Conservation (phyloP, 352 stramenopile species). For the Lagenidium sp. region DNA sequence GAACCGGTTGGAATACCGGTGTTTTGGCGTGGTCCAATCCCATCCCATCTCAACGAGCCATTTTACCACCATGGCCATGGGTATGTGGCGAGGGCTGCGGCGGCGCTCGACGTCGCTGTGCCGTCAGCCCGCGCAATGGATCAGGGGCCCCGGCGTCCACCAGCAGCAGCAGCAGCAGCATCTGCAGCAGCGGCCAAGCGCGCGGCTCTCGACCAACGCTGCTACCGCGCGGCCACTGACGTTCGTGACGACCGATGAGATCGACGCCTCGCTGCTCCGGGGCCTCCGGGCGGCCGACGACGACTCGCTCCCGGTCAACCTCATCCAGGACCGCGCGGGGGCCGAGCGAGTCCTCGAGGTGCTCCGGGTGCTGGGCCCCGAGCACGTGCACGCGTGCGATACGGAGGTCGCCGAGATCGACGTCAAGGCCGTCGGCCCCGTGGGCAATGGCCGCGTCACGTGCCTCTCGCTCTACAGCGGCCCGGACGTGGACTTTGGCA, state of each 20-base stretch:
- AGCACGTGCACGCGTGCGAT: conserved; percentile 93
- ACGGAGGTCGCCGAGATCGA: conserved; percentile 98
- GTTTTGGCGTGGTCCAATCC: no score
- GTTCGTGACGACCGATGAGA: conserved; percentile 64
- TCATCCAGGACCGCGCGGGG: conserved; percentile 63
- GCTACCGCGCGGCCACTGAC: conserved; percentile 16
- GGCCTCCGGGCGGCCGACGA: conserved; percentile 62
- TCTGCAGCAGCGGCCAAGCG: no score
- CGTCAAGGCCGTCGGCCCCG: conserved; percentile 88
- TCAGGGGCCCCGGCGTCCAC: no score
- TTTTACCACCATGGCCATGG: no score
- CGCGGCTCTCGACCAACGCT: no score
- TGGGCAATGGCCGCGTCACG: conserved; percentile 97
- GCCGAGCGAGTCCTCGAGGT: conserved; percentile 51
- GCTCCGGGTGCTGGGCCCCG: conserved; percentile 46
- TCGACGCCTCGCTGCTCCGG: conserved; percentile 39
- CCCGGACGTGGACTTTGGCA: conserved; percentile 94
- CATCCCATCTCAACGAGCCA: no score
- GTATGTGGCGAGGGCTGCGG: no score
- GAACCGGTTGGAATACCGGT: no score
- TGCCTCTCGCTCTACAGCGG: conserved; percentile 97
- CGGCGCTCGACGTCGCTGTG: no score
- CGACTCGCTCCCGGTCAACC: conserved; percentile 56
- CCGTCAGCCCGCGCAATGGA: no score
- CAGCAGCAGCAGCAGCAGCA: no score